Percentiles rank a stretch among this genome's conserved stretches.
These are phyloP conservation scores for Agapanthus africanus DNA, from an alignment of 106 monocot genomes.

Conservation along the genomic window DNA sequence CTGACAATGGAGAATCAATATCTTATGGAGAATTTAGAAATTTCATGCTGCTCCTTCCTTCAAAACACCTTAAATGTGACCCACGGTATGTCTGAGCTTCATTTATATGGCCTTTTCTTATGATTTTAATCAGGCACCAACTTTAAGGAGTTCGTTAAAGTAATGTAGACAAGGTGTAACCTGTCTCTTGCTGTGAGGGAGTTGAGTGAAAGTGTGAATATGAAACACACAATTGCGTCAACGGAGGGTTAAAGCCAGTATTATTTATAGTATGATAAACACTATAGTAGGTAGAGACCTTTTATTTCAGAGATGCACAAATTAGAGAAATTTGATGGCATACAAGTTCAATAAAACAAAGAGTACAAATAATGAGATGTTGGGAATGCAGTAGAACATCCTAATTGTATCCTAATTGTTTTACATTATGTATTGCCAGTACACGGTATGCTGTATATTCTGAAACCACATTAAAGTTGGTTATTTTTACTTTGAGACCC, in stretches of 20 bases:
- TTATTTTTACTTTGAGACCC: too few species aligned
- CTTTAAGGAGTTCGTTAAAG: background rate
- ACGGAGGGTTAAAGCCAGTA: background rate
- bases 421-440: too few species aligned
- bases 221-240: background rate
- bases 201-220: background rate
- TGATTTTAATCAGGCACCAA: background rate
- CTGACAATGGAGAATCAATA: slow-evolving; percentile 62
- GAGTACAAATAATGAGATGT: too few species aligned
- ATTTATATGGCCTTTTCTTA: background rate
- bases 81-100: slow-evolving; percentile 40
- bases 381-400: too few species aligned
- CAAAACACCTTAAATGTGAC: slow-evolving; percentile 83
- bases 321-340: background rate
- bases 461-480: too few species aligned
- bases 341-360: too few species aligned
- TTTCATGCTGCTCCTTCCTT: slow-evolving; percentile 95
- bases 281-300: background rate
- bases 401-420: too few species aligned
- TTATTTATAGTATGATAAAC: background rate
- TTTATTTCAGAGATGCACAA: background rate
- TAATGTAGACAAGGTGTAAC: background rate
- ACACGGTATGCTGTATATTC: too few species aligned
- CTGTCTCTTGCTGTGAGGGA: background rate
- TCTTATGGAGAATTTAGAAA: slow-evolving; percentile 95